These are phyloP conservation scores for Peniophora sp. DNA, from an alignment of 1,284 basidiomycete species.

Conservation along the genomic window DNA sequence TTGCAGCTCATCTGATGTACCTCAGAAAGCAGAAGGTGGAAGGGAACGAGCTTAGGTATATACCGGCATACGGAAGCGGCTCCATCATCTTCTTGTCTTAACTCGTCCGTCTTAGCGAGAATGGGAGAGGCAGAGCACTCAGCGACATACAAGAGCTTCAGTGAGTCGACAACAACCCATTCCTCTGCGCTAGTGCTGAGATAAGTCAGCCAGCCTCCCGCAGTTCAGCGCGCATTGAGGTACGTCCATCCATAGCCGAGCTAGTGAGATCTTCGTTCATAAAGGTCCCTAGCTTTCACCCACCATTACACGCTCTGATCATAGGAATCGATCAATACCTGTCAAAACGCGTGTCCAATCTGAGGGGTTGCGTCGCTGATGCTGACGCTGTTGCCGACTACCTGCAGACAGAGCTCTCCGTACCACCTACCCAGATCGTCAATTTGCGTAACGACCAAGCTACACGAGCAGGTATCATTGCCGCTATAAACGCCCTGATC, in stretches of 20 bases:
- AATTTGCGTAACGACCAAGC: constrained; percentile 17
- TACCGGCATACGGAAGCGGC: neutral
- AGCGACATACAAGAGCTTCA: neutral
- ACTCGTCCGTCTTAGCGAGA: neutral
- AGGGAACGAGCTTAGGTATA: neutral
- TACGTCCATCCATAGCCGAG: neutral
- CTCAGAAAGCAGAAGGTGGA: neutral
- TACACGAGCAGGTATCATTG: constrained; percentile 14
- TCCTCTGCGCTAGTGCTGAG: neutral
- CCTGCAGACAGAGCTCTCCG: neutral
- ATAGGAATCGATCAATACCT: constrained; percentile 19
- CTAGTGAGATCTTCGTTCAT: too few relatives aligned
- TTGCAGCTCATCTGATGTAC: neutral
- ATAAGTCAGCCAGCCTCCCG: neutral
- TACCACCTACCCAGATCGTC: constrained; percentile 8
- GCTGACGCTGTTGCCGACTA: constrained; percentile 9
- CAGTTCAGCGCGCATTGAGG: neutral
- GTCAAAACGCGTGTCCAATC: neutral
- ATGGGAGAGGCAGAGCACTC: neutral
- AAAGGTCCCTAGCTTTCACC: neutral
- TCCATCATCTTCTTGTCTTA: neutral
- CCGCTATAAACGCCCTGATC: constrained; percentile 10
- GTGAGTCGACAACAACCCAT: neutral
- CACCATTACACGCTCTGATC: constrained; percentile 12
- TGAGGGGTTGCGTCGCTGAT: constrained; percentile 15